Evolutionary conservation across 345 rosid species (phyloP).

Genomic region (Nasturtium officinale): DNA sequence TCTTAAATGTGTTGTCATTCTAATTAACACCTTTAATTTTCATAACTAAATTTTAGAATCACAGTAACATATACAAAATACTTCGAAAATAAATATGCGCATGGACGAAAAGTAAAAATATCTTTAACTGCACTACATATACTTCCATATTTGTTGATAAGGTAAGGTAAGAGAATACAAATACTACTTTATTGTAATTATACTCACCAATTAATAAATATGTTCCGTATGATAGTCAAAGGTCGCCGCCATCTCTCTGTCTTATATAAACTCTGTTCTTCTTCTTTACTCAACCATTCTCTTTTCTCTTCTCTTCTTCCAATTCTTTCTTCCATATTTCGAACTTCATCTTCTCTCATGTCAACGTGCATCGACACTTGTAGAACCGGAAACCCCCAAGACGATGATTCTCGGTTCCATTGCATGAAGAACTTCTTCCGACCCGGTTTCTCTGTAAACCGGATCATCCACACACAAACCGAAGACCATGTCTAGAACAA

Average conservation of each 20-base stretch:
- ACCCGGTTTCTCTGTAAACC: conserved; percentile 45
- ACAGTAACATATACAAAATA: not conserved
- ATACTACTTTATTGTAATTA: not conserved
- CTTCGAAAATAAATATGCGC: not conserved
- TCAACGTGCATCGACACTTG: conserved; percentile 67
- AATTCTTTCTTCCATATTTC: not conserved
- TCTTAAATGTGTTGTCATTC: not conserved
- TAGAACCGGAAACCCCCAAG: conserved; percentile 41
- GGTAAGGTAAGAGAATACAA: not conserved
- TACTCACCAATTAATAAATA: not conserved
- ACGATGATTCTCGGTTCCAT: conserved; percentile 42
- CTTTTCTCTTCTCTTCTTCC: not conserved
- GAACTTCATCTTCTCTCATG: conserved; percentile 44
- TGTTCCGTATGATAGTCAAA: conserved; percentile 1
- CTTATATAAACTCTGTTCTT: conserved; percentile 27
- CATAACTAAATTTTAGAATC: not conserved
- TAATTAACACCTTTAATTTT: not conserved
- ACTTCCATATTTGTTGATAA: no score
- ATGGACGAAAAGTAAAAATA: not conserved
- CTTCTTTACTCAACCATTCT: conserved; percentile 20
- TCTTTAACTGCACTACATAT: no score
- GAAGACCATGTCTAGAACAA: conserved; percentile 55
- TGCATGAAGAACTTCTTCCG: conserved; percentile 43
- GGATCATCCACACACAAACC: conserved; percentile 36
- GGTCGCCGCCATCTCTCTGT: conserved; percentile 11